Evolutionary conservation across 2,329 filamentous ascomycete species (phyloP), one percentile per base, ranked within the genome.

Genomic region (Ilyonectria robusta): DNA sequence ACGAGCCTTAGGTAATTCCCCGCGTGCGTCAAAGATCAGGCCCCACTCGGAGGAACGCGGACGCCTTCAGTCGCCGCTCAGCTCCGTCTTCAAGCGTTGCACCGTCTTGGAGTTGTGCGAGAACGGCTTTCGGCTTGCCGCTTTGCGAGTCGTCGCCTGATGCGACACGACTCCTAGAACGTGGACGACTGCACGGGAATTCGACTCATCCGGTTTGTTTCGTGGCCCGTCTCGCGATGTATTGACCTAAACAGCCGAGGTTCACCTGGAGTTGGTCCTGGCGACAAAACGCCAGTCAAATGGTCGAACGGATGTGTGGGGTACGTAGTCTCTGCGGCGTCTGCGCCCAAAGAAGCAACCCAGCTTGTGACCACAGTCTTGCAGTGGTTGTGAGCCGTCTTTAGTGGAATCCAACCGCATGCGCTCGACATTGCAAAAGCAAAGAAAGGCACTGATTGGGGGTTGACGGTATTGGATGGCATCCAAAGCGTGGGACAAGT

Each of bases 1-100:
- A 60, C 58, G 56, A 71, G 64, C 64, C 67, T 69, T 71, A 66
- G 67, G 70, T 71, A 69, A 72, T 74, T 69, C 72, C 74, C 74
- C 74, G 72, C 74, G 72, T 74, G 72, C 74, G 72, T 75, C 72
- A 59, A 60, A 69, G 59, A 71, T 68, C 63, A 63, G 56, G 71
- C 72, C 74, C 74, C 74, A 76, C 74, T 74, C 74, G 72, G 72
- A 67, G 69, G 64, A 72, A 69, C 66, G 71, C 66, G 70, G 66
- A 60, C 66, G 57, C 13, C 57, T 65, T 61, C 58, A 56, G 59
- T 67, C 72, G 70, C 62, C 61, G 47, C 53, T 71, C 72, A 70
- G 63, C 59, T 73, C 71, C 72, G 72, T 71, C 55, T 57, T 63
- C 44, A 9, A 58, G 29, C 50, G n/a, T 35, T 53, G 29, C 29